Conservation (phyloP, 116 monocot species). For the Posidonia oceanica region DNA sequence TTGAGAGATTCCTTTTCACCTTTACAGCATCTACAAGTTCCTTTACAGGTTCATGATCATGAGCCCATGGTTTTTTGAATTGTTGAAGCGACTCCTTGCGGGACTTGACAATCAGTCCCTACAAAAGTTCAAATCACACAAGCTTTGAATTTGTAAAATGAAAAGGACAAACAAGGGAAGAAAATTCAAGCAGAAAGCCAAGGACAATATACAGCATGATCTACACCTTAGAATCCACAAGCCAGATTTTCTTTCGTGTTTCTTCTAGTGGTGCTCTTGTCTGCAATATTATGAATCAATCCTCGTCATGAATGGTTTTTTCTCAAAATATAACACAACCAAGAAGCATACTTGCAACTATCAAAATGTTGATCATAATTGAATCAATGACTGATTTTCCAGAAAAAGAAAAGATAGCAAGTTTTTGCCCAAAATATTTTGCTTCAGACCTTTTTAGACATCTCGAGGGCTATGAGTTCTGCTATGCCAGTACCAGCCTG, state of each 20-base stretch:
- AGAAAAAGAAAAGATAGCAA: not conserved
- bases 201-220: not conserved
- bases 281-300: conserved; percentile 18
- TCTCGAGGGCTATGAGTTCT: conserved; percentile 94
- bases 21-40: conserved; percentile 77
- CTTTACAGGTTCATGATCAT: conserved; percentile 80
- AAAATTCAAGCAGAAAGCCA: not conserved
- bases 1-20: conserved; percentile 24
- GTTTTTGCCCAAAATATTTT: not conserved
- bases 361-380: not conserved
- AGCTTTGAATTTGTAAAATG: not conserved
- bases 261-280: conserved; percentile 70
- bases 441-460: conserved; percentile 67
- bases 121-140: not conserved
- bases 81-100: conserved; percentile 72
- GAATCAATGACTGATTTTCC: not conserved
- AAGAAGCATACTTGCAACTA: not conserved
- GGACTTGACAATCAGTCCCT: conserved; percentile 85
- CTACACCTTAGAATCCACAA: conserved; percentile 86
- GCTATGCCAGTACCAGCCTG: conserved; percentile 99
- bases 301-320: not conserved
- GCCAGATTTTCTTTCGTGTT: conserved; percentile 89
- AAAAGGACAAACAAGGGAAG: too few species aligned
- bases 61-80: conserved; percentile 95
- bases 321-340: not conserved